phyloP scores from a whole-genome alignment of 257 asterid genomes.

The Plantago major region DNA sequence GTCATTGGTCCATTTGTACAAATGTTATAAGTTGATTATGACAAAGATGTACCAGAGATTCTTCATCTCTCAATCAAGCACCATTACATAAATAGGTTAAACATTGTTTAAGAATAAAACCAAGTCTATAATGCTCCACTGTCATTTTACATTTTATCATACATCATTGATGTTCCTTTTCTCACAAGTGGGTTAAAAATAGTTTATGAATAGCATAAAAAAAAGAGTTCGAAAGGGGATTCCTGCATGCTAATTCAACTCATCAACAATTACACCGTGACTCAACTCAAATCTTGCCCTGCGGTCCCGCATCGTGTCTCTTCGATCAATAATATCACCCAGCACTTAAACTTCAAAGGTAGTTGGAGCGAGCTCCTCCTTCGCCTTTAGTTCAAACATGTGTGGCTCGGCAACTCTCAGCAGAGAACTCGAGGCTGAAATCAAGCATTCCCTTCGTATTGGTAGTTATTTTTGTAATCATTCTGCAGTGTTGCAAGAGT shows the following conservation, averaged over 20 bases:
- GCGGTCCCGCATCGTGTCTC: no score
- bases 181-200: neutral
- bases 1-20: conserved; percentile 7
- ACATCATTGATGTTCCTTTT: no score
- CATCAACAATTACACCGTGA: neutral
- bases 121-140: no score
- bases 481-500: conserved; percentile 58
- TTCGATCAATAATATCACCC: no score
- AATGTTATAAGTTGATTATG: neutral
- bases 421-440: conserved; percentile 8
- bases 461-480: conserved; percentile 76
- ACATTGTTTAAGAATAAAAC: neutral
- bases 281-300: no score
- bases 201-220: neutral
- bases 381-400: neutral
- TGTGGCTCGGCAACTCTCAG: conserved; percentile 8
- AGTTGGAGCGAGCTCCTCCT: neutral
- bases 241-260: neutral
- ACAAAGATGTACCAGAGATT: neutral
- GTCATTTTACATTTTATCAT: no score
- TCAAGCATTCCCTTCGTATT: conserved; percentile 85
- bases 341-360: neutral
- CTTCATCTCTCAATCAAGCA: neutral
- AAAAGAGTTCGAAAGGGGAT: neutral
- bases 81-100: neutral